Evolutionary conservation across 2,329 filamentous ascomycete genomes (phyloP).

Genomic region (Pseudogymnoascus sp.): DNA sequence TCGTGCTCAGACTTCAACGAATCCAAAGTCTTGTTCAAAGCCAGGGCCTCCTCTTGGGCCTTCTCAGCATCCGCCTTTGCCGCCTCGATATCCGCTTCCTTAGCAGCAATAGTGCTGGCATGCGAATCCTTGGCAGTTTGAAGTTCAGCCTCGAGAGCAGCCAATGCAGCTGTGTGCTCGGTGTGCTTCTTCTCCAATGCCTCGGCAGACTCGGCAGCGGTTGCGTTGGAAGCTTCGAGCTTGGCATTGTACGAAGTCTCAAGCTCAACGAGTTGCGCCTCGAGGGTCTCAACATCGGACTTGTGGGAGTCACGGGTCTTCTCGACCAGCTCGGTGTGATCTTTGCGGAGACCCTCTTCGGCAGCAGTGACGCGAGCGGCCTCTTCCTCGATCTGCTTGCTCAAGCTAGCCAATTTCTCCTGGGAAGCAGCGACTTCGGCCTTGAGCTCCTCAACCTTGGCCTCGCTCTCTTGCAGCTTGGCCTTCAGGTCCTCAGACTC

Average conservation of each 20-base stretch:
- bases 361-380: slow-evolving; percentile 29
- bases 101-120: slow-evolving; percentile 23
- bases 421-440: slow-evolving; percentile 47
- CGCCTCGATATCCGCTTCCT: slow-evolving; percentile 22
- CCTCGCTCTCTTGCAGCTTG: slow-evolving; percentile 49
- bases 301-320: slow-evolving; percentile 43
- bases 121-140: slow-evolving; percentile 41
- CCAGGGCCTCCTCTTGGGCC: slow-evolving; percentile 36
- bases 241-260: slow-evolving; percentile 21
- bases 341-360: slow-evolving; percentile 35
- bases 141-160: slow-evolving; percentile 32
- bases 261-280: slow-evolving; percentile 21
- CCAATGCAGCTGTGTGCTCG: slow-evolving; percentile 27
- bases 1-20: slow-evolving; percentile 33
- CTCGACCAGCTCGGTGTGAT: slow-evolving; percentile 40
- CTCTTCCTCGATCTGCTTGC: slow-evolving; percentile 40
- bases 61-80: slow-evolving; percentile 36
- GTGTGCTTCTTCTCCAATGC: slow-evolving; percentile 37
- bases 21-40: slow-evolving; percentile 43
- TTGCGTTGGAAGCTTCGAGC: slow-evolving; percentile 20
- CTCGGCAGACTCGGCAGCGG: slow-evolving; percentile 33
- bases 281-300: slow-evolving; percentile 38
- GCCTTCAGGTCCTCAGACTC: slow-evolving; percentile 52
- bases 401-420: slow-evolving; percentile 46
- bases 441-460: slow-evolving; percentile 49